Base-by-base conservation (phyloP, 192 early-diverging fungal species). In the Geranomyces michiganensis region DNA sequence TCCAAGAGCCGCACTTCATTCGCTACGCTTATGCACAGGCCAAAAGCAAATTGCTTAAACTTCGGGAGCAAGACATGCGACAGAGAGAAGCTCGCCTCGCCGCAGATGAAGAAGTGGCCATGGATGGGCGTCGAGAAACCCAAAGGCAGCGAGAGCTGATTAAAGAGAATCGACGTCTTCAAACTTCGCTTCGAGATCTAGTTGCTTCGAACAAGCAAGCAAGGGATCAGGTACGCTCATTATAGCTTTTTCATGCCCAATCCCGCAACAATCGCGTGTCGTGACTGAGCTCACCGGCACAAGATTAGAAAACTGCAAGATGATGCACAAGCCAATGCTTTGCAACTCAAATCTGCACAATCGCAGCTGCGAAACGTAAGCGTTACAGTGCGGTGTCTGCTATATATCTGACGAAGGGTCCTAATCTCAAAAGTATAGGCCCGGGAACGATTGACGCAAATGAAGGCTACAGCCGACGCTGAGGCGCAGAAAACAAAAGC, bases 281-380 rank as follows among this genome's bases (percentile, higher is more conserved):
- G 24, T 53, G 24, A 53, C 51, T 53, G 51, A 53, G 51, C 51
- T 7, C 36, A 15, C n/a, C 51, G 51, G 51, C 17, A 4, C 51
- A 53, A 53, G 51, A 15, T 53, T 26, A 53, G 51, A 53, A 53
- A 53, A 26, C 24, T 53, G 51, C 51, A 53, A 15, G 51, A 53
- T 24, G 51, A 53, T 53, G 51, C 51, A 17, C 51, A 53, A 24
- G 51, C 51, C 17, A 53, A 53, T 17, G 51, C 19, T 53, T 26
- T 7, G 36, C 36, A 53, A 7, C 51, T 53, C 24, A 53, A 15
- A 7, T 24, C 19, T 53, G 3, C 15, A 15, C 51, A 26, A 15
- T 53, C 51, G 24, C 51, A 53, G 17, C n/a, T 26, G 7, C 51
- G 51, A n/a, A 53, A 3, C 7, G 51, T 53, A 26, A 53, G 51